Evolutionary conservation across 2,329 filamentous ascomycete genomes (phyloP).

Genomic region (Colletotrichum aenigma): DNA sequence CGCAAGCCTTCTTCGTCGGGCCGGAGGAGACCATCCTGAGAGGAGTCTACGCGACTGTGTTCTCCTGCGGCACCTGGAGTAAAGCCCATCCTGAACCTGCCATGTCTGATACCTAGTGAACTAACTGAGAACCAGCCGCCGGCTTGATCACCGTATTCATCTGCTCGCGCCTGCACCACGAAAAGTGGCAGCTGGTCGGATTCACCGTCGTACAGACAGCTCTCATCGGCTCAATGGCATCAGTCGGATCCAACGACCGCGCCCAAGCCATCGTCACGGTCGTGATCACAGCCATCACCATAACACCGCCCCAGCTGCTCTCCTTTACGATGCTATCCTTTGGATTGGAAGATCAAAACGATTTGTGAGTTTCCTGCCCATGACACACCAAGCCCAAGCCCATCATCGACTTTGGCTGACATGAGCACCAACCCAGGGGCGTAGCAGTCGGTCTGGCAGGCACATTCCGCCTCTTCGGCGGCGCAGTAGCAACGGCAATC

Average conservation of each 20-base stretch:
- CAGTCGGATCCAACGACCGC: slow-evolving; percentile 33
- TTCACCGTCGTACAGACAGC: slow-evolving; percentile 36
- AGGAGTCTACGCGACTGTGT: slow-evolving; percentile 31
- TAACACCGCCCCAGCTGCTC: slow-evolving; percentile 34
- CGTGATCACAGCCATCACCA: slow-evolving; percentile 30
- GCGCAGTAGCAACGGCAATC: slow-evolving; percentile 40
- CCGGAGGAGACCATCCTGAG: slow-evolving; percentile 26
- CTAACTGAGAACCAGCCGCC: not conserved
- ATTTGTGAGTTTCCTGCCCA: not conserved
- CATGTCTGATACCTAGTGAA: not conserved
- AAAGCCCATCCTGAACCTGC: not conserved
- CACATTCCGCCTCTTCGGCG: slow-evolving; percentile 39
- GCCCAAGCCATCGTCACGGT: slow-evolving; percentile 37
- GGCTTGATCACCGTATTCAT: not conserved
- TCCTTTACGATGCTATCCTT: slow-evolving; percentile 38
- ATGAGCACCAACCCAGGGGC: slow-evolving; percentile 27
- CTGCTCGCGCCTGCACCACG: slow-evolving; percentile 32
- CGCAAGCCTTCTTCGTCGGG: slow-evolving; percentile 28
- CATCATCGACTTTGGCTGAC: not conserved
- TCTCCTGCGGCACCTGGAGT: slow-evolving; percentile 32
- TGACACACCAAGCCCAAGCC: not conserved
- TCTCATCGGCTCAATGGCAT: slow-evolving; percentile 37
- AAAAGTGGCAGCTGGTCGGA: slow-evolving; percentile 39
- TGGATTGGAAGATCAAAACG: slow-evolving; percentile 32
- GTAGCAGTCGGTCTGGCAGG: slow-evolving; percentile 39